phyloP scores from a whole-genome alignment of 225 moss, liverwort and hornwort genomes.

The Pseudisothecium myosuroides region DNA sequence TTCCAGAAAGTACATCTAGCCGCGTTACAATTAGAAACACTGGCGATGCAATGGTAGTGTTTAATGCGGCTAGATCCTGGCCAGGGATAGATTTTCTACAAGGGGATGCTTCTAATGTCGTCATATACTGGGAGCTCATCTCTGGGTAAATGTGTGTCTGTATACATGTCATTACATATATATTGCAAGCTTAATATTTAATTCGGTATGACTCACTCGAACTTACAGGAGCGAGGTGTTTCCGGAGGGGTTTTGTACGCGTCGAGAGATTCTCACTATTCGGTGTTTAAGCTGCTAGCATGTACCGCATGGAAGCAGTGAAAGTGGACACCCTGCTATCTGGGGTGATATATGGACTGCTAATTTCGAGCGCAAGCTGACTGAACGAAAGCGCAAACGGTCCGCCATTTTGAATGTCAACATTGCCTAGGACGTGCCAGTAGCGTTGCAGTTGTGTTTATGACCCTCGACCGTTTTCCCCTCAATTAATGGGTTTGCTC shows the following conservation, averaged over 20 bases:
- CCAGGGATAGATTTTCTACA: too few species aligned
- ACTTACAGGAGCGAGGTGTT: constrained; percentile 28
- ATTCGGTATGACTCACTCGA: not conserved
- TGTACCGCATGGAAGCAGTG: constrained; percentile 8
- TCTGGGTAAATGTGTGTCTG: not conserved
- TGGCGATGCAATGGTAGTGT: not conserved
- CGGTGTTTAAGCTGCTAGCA: constrained; percentile 43
- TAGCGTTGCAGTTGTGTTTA: not conserved
- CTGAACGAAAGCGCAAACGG: constrained; percentile 25
- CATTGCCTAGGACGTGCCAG: constrained; percentile 8
- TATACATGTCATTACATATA: not conserved
- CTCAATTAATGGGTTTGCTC: not conserved
- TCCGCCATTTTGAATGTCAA: constrained; percentile 52
- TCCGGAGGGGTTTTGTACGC: constrained; percentile 1
- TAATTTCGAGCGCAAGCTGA: constrained; percentile 7
- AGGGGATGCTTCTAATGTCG: not conserved
- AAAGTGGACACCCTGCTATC: constrained; percentile 33
- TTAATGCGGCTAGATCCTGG: not conserved
- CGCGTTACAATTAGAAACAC: not conserved
- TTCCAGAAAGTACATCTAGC: not conserved
- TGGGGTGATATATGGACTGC: constrained; percentile 33
- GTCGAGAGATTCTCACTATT: constrained; percentile 52
- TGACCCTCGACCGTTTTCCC: not conserved
- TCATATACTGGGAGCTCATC: not conserved
- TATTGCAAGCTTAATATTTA: not conserved